Conservation (phyloP, 805 yeast genomes). For the Blastobotrys chiropterorum region DNA sequence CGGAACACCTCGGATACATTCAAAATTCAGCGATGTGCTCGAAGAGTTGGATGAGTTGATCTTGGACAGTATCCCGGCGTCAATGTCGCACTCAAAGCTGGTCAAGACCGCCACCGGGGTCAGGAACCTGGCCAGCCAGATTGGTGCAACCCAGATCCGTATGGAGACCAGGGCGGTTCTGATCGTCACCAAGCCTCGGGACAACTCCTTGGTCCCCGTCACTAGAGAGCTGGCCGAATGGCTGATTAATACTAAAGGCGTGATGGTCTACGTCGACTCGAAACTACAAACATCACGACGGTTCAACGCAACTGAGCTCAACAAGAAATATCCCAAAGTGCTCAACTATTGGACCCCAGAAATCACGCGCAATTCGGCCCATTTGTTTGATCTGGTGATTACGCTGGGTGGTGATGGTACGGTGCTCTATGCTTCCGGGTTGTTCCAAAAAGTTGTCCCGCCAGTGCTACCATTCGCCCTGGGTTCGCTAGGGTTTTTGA, state of each 20-base stretch:
- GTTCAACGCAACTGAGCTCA: slow-evolving; percentile 53
- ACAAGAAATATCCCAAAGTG: slow-evolving; percentile 40
- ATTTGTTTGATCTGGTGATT: slow-evolving; percentile 64
- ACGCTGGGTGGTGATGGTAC: slow-evolving; percentile 97
- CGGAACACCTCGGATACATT: slow-evolving; percentile 12
- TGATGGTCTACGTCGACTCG: slow-evolving; percentile 65
- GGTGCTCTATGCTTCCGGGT: slow-evolving; percentile 74
- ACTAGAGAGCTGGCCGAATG: slow-evolving; percentile 79
- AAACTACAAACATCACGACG: slow-evolving; percentile 55
- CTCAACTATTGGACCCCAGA: slow-evolving; percentile 65
- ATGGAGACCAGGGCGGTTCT: slow-evolving; percentile 63
- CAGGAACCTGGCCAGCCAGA: slow-evolving; percentile 25
- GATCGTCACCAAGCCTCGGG: slow-evolving; percentile 87
- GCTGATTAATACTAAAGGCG: slow-evolving; percentile 39
- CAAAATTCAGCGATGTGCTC: slow-evolving; percentile 9
- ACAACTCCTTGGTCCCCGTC: slow-evolving; percentile 64
- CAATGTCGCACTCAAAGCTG: slow-evolving; percentile 8
- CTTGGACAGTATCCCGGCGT: slow-evolving; percentile 33
- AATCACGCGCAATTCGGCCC: slow-evolving; percentile 35
- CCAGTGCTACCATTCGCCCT: slow-evolving; percentile 82
- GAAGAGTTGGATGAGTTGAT: slow-evolving; percentile 34
- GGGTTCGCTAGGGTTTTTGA: slow-evolving; percentile 86
- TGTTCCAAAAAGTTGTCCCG: slow-evolving; percentile 79
- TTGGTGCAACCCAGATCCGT: slow-evolving; percentile 37
- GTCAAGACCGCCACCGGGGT: slow-evolving; percentile 28